Evolutionary conservation across 192 early-diverging fungal species (phyloP).

Genomic region (Rhizophagus clarus): DNA sequence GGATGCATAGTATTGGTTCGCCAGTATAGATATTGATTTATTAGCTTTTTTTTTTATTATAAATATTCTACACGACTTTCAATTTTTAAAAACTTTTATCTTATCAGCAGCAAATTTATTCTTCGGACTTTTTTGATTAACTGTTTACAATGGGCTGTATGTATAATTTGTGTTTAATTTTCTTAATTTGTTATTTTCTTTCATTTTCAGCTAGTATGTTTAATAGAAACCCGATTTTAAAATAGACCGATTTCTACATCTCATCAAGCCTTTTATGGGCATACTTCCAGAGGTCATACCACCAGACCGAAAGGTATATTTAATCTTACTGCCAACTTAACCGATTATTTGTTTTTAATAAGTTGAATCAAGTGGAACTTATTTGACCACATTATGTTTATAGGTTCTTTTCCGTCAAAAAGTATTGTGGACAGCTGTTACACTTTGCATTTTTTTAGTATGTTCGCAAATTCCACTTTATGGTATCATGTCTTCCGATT

Average conservation of each 20-base stretch:
- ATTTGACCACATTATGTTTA: not conserved
- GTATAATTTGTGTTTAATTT: not conserved
- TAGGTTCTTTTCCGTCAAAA: conserved; percentile 97
- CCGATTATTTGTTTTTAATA: not conserved
- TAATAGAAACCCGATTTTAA: not conserved
- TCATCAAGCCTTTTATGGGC: conserved; percentile 97
- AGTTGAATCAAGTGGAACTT: not conserved
- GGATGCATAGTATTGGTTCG: conserved; percentile 2
- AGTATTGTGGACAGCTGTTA: conserved; percentile 99
- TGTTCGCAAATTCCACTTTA: conserved; percentile 99
- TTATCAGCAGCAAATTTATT: not conserved
- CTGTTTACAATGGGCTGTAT: conserved; percentile 19
- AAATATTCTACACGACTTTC: not conserved
- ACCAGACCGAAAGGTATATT: conserved; percentile 90
- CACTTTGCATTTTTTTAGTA: conserved; percentile 98
- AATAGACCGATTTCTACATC: conserved; percentile 91
- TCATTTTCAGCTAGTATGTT: not conserved
- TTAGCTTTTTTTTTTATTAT: not conserved
- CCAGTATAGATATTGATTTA: not conserved
- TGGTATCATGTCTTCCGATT: conserved; percentile 99
- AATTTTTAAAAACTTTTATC: not conserved
- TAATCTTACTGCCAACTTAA: not conserved
- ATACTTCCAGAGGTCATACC: conserved; percentile 97
- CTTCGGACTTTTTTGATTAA: conserved; percentile 10
- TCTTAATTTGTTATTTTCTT: not conserved